Conservation (phyloP, 2,329 filamentous ascomycete species). For the Cercospora sesami region DNA sequence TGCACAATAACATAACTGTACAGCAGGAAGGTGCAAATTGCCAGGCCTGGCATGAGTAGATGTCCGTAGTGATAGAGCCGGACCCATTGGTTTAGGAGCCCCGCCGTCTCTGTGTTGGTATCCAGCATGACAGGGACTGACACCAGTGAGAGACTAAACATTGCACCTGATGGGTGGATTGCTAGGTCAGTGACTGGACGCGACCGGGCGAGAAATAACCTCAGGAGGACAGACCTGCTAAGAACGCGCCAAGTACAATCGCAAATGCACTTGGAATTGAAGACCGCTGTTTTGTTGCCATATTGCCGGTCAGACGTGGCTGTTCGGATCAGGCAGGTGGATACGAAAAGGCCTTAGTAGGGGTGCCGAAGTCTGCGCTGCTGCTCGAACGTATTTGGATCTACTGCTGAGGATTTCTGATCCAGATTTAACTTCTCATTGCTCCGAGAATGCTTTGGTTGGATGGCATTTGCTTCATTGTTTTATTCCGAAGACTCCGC, state of each 20-base stretch:
- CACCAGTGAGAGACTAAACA: slow-evolving; percentile 10
- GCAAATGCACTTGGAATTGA: neutral
- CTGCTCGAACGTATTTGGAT: neutral
- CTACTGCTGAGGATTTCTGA: neutral
- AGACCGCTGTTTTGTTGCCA: neutral
- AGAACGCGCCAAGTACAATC: neutral
- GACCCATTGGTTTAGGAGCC: neutral
- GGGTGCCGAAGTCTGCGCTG: neutral
- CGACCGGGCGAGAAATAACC: neutral
- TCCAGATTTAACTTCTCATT: neutral
- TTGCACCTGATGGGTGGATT: neutral
- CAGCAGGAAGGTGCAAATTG: neutral
- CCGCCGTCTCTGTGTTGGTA: slow-evolving; percentile 3
- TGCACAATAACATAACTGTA: neutral
- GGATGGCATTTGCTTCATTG: neutral
- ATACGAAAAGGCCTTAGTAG: neutral
- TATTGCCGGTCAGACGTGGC: neutral
- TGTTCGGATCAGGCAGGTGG: neutral
- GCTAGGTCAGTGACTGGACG: neutral
- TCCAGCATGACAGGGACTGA: slow-evolving; percentile 12
- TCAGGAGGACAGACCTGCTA: neutral
- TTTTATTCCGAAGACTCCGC: neutral
- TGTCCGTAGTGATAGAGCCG: neutral
- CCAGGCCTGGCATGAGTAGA: neutral
- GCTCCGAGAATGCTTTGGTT: neutral